Evolutionary conservation across 1,284 basidiomycete species (phyloP).

Genomic region (Abortiporus biennis): DNA sequence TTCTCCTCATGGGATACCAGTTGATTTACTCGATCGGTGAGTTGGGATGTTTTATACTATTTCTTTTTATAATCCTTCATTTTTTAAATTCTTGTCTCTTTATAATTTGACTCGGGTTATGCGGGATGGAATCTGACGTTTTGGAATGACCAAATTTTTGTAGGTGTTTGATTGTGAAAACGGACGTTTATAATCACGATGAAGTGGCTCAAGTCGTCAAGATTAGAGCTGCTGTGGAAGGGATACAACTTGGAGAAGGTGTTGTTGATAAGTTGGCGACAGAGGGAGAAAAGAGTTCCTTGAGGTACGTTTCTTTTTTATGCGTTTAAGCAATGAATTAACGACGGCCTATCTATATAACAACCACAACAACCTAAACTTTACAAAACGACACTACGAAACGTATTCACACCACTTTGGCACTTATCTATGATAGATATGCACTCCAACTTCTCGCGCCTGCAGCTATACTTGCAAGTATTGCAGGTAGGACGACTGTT

Average conservation of each 20-base stretch:
- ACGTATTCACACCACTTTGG: neutral
- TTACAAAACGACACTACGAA: neutral
- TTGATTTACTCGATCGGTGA: constrained; percentile 89
- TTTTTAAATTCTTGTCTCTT: too few species aligned
- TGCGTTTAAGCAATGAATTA: too few species aligned
- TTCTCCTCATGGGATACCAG: constrained; percentile 90
- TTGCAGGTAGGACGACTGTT: constrained; percentile 79
- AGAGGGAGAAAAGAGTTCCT: constrained; percentile 80
- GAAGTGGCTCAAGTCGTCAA: constrained; percentile 89
- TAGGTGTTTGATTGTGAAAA: constrained; percentile 95
- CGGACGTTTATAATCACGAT: constrained; percentile 77
- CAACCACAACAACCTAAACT: neutral
- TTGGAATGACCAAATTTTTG: too few species aligned
- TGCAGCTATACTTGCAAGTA: constrained; percentile 80
- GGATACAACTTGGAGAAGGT: constrained; percentile 69
- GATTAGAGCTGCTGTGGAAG: constrained; percentile 83
- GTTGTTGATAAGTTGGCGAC: constrained; percentile 80
- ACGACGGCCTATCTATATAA: too few species aligned
- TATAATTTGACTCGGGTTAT: too few species aligned
- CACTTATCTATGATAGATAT: constrained; percentile 49
- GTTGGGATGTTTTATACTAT: constrained; percentile 12
- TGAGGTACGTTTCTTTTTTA: constrained; percentile 53
- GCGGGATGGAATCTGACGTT: too few species aligned
- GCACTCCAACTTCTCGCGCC: constrained; percentile 91
- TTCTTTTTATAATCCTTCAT: too few species aligned